phyloP scores from a whole-genome alignment of 176 grass and related monocot species.

The Hordeum vulgare region MorexV3_pseudomolecules_assembly NC_058522.1:552830413-552830912 shows the following conservation, averaged over 20 bases:
- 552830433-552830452: neutral
- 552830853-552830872: neutral
- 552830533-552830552: neutral
- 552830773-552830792: neutral
- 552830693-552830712: neutral
- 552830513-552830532: neutral
- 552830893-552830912: no score
- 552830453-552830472: neutral
- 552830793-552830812: neutral
- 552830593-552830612: neutral
- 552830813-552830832: neutral
- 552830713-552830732: neutral
- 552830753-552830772: neutral
- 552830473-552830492: neutral
- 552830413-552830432: neutral
- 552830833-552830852: rapidly evolving
- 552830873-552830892: neutral
- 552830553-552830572: rapidly evolving
- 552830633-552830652: no score
- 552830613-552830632: neutral
- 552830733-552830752: neutral
- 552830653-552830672: neutral
- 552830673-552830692: neutral
- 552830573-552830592: neutral
- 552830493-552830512: rapidly evolving